These are phyloP conservation scores for Aspergillus asperescens DNA, from an alignment of 495 filamentous ascomycete genomes.

Conservation along the genomic window DNA sequence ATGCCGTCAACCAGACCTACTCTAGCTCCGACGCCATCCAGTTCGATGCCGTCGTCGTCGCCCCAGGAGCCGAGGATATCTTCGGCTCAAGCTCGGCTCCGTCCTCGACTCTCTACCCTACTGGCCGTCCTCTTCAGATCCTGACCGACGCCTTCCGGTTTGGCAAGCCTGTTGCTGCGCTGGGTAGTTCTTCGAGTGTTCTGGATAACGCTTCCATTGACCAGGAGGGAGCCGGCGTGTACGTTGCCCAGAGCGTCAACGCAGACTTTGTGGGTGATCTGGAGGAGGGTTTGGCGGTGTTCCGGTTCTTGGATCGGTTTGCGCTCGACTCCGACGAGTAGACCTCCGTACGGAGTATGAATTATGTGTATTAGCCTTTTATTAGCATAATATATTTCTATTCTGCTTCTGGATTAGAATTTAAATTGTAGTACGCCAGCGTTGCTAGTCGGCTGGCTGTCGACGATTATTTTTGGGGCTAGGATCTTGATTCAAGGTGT, in stretches of 20 bases:
- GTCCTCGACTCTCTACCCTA: constrained; percentile 54
- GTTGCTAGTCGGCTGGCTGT: no score
- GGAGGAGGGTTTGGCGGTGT: constrained; percentile 57
- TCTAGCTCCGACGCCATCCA: constrained; percentile 61
- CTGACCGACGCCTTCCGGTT: constrained; percentile 61
- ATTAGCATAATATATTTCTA: background rate
- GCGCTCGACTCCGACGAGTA: constrained; percentile 25
- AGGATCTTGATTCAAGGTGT: no score
- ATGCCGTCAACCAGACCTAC: constrained; percentile 64
- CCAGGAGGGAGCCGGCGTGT: constrained; percentile 47
- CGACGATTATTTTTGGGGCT: no score
- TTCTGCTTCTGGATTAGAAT: no score
- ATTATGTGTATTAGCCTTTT: background rate
- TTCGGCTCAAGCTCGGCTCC: constrained; percentile 34
- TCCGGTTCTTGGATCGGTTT: constrained; percentile 56
- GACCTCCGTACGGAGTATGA: no score
- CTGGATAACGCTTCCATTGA: constrained; percentile 41
- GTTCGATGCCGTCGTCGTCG: constrained; percentile 66
- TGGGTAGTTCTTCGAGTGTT: constrained; percentile 45
- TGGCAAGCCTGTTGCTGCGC: constrained; percentile 65
- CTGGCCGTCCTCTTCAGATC: constrained; percentile 59
- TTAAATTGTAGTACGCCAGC: no score
- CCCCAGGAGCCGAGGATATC: constrained; percentile 50
- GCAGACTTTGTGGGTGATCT: constrained; percentile 43
- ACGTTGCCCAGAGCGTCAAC: constrained; percentile 24